Evolutionary conservation across 1,284 basidiomycete species (phyloP).

Genomic region (Pterulicium gracile): DNA sequence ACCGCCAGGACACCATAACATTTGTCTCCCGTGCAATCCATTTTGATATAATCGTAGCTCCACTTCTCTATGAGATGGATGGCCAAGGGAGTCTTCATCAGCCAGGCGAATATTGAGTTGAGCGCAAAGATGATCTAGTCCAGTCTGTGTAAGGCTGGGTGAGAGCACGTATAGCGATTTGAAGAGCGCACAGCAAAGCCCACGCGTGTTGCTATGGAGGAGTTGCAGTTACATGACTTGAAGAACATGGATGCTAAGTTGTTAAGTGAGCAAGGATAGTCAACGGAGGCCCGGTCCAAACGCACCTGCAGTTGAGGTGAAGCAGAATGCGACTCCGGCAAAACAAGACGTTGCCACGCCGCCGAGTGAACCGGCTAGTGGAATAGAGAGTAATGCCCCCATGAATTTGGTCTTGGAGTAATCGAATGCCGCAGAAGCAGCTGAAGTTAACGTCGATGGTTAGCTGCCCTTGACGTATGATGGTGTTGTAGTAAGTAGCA

Average conservation of each 20-base stretch:
- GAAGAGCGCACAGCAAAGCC: conserved; percentile 74
- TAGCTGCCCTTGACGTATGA: no score
- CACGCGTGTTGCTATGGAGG: conserved; percentile 94
- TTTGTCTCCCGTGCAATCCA: conserved; percentile 88
- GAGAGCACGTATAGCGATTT: neutral
- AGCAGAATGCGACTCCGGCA: conserved; percentile 74
- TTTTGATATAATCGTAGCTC: conserved; percentile 96
- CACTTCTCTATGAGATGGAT: conserved; percentile 86
- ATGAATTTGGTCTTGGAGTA: no score
- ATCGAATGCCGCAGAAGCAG: no score
- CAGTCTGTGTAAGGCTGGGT: neutral
- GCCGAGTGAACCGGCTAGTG: conserved; percentile 25
- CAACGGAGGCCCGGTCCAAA: conserved; percentile 7
- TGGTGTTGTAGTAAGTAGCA: no score
- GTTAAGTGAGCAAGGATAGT: conserved; percentile 5
- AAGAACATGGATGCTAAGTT: conserved; percentile 85
- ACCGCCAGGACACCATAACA: conserved; percentile 98
- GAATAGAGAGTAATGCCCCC: neutral
- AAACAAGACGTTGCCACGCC: conserved; percentile 74
- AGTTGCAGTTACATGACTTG: conserved; percentile 99
- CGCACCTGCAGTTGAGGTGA: conserved; percentile 73
- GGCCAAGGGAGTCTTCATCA: conserved; percentile 86
- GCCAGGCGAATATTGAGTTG: conserved; percentile 94
- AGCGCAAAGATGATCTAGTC: conserved; percentile 86
- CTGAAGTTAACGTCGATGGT: no score